Evolutionary conservation across 2,329 filamentous ascomycete species (phyloP).

Genomic region (Hymenoscyphus scutula): DNA sequence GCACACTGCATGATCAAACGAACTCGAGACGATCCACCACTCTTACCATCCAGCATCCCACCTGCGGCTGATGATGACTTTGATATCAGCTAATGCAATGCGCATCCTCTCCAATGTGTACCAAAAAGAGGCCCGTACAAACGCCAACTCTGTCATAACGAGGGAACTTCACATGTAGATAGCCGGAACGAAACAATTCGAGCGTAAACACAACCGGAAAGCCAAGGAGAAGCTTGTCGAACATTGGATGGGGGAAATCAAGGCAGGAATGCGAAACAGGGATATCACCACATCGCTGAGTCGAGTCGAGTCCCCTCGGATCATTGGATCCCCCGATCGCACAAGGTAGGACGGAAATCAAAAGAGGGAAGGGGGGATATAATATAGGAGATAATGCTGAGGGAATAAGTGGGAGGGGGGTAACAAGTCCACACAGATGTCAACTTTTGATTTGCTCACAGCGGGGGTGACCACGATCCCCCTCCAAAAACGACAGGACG

Average conservation of each 20-base stretch:
- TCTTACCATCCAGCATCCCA: not conserved
- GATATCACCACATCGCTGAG: not conserved
- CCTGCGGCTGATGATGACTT: not conserved
- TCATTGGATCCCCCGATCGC: not conserved
- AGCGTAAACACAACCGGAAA: not conserved
- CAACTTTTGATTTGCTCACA: constrained; percentile 1
- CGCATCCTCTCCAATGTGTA: not conserved
- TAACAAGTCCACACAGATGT: constrained; percentile 3
- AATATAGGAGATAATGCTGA: not conserved
- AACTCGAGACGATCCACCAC: constrained; percentile 6
- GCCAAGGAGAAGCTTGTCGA: not conserved
- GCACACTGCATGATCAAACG: constrained; percentile 4
- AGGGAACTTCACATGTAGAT: not conserved
- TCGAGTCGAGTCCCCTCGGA: not conserved
- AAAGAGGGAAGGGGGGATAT: not conserved
- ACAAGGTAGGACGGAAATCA: not conserved
- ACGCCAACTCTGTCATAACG: not conserved
- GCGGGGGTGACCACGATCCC: constrained; percentile 1
- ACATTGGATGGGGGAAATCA: not conserved
- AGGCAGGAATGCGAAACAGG: constrained; percentile 3
- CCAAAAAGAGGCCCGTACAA: not conserved
- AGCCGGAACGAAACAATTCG: not conserved
- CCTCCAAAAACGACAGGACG: not conserved
- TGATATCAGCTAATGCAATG: not conserved
- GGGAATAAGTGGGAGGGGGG: not conserved